Base-by-base conservation (phyloP, 1,284 basidiomycete species). In the Tetrapyrgos nigripes region DNA sequence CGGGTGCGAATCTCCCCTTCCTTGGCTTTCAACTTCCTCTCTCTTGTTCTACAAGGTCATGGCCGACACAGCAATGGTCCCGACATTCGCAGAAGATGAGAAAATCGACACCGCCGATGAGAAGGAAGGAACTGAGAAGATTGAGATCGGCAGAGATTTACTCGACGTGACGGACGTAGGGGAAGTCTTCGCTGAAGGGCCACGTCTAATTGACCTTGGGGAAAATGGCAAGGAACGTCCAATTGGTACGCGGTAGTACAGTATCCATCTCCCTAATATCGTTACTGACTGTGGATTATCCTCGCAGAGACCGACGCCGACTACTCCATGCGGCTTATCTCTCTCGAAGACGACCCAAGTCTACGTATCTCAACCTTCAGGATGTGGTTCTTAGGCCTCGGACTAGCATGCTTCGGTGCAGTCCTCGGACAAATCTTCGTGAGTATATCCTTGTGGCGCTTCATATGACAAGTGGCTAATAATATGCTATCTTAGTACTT, bases 401-500 rank as follows among this genome's bases (percentile, higher is more conserved):
- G 84, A 4, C 75, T 86, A 3, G 76, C 82, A 3, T 82, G 82
- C 62, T 84, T 86, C 68, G 83, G 80, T 17, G 77, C 84, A 31
- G 83, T 86, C 8, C 75, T 87, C 11, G 83, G 83, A 19, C 82
- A 84, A 65, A 83, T 85, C 56, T 85, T 85, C 68, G 82, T 83
- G 66, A 43, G 80, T 71, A 31, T 13, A 23, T 37, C 14, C 31
- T 29, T 40, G 19, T 13, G 19, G 47, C n/a, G 26, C 27, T 31
- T n/a, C 8, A 2, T 49, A 19, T 23, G n/a, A 24, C 28, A 24
- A 29, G 29, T 27, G 28, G 23, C 24, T 6, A 47, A 26, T 28
- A 17, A 21, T 28, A 31, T n/a, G 11, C 17, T 50, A 4, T 11
- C 48, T 26, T 53, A 79, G 77, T 79, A 79, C 51, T 79, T 80